Conservation (phyloP, 1,284 basidiomycete species). For the Trametes versicolor region DNA sequence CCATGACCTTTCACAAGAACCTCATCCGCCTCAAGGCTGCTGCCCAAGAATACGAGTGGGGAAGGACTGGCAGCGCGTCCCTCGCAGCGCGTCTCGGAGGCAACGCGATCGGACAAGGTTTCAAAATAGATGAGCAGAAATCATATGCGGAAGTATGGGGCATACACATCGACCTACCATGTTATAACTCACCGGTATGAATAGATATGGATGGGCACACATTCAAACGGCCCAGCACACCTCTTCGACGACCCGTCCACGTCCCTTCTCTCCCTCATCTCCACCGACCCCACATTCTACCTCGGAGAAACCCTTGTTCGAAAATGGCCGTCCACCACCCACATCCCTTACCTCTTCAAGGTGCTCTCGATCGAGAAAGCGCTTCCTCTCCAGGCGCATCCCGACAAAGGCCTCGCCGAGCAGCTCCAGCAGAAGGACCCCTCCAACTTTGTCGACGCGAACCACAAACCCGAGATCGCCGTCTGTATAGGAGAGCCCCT, state of each 20-base stretch:
- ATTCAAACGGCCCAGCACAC: conserved; percentile 49
- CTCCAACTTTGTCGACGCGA: conserved; percentile 77
- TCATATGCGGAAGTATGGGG: conserved; percentile 69
- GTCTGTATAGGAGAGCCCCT: conserved; percentile 70
- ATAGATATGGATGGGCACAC: conserved; percentile 99
- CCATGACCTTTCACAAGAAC: conserved; percentile 19
- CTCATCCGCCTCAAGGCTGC: conserved; percentile 69
- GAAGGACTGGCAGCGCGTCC: conserved; percentile 65
- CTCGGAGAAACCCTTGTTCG: conserved; percentile 68
- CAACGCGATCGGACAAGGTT: conserved; percentile 52
- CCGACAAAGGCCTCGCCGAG: conserved; percentile 89
- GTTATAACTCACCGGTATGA: too few species aligned
- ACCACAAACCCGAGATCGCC: conserved; percentile 98
- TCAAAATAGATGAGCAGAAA: conserved; percentile 58
- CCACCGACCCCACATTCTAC: conserved; percentile 63
- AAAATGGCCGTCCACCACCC: conserved; percentile 61
- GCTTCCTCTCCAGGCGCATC: conserved; percentile 95
- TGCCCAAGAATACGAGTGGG: conserved; percentile 78
- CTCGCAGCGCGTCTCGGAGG: conserved; percentile 64
- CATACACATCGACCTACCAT: background rate
- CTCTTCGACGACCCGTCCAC: conserved; percentile 80
- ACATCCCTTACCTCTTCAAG: conserved; percentile 95
- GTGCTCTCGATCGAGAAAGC: conserved; percentile 95
- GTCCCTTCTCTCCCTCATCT: conserved; percentile 66
- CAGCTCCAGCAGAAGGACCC: conserved; percentile 78